These are phyloP conservation scores for Fusarium incarnatum DNA, from an alignment of 2,329 filamentous ascomycete species.

Conservation along the genomic window DNA sequence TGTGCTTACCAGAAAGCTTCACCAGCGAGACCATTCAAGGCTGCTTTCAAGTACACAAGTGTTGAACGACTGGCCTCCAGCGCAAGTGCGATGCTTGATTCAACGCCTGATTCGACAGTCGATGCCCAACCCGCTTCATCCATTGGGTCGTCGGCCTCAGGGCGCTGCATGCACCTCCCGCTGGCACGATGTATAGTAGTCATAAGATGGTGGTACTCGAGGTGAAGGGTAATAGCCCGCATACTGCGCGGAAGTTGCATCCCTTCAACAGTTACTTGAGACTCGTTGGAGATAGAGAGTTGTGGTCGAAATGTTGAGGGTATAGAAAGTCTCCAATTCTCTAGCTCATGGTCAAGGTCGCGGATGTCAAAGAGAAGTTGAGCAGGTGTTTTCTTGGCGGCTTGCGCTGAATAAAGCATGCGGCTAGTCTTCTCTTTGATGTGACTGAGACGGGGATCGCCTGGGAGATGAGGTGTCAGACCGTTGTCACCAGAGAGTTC, in stretches of 20 bases:
- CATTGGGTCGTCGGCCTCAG: neutral
- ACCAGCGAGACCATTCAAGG: slow-evolving; percentile 56
- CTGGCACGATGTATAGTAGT: slow-evolving; percentile 67
- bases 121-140: slow-evolving; percentile 47
- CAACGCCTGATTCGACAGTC: slow-evolving; percentile 55
- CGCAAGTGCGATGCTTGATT: slow-evolving; percentile 64
- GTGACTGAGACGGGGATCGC: slow-evolving; percentile 61
- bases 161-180: slow-evolving; percentile 55
- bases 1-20: slow-evolving; percentile 63
- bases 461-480: slow-evolving; percentile 54
- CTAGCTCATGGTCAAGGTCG: slow-evolving; percentile 67
- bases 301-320: slow-evolving; percentile 59
- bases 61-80: slow-evolving; percentile 68
- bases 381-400: slow-evolving; percentile 63
- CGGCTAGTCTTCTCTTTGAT: slow-evolving; percentile 64
- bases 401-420: slow-evolving; percentile 62
- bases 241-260: slow-evolving; percentile 54
- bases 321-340: slow-evolving; percentile 64
- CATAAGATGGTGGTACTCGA: slow-evolving; percentile 68
- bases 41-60: slow-evolving; percentile 59
- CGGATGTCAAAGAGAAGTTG: slow-evolving; percentile 66
- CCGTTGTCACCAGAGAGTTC: neutral
- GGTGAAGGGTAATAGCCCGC: slow-evolving; percentile 60
- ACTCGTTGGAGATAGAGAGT: slow-evolving; percentile 53
- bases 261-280: slow-evolving; percentile 44